A percentile compares a stretch with the other conserved stretches of the same genome.
Evolutionary conservation across 441 rosid species (phyloP).

Genomic region (Breynia disticha): DNA sequence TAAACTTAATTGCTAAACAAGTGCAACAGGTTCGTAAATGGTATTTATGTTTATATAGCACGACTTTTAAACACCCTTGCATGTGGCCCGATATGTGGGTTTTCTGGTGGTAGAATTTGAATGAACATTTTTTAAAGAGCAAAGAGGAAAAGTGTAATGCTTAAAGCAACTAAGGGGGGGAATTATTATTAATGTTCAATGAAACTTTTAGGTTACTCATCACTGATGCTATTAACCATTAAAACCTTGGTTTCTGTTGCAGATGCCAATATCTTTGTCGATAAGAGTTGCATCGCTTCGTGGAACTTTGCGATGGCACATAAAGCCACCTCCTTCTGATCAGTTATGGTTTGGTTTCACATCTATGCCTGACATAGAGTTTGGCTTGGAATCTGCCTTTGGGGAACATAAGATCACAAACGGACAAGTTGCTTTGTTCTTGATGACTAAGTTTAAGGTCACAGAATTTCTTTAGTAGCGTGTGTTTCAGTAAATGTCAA

Average conservation of each 20-base stretch:
- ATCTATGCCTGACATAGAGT: slow-evolving; percentile 79
- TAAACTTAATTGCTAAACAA: slow-evolving; percentile 72
- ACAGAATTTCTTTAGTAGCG: too few species aligned
- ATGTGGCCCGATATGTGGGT: too few species aligned
- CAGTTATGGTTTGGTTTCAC: slow-evolving; percentile 89
- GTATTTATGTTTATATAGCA: background rate
- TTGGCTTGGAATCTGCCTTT: slow-evolving; percentile 65
- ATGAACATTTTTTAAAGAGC: too few species aligned
- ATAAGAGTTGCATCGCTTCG: slow-evolving; percentile 71
- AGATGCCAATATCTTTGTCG: slow-evolving; percentile 86
- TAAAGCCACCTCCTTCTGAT: slow-evolving; percentile 96
- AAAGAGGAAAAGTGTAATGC: too few species aligned
- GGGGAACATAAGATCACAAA: slow-evolving; percentile 83
- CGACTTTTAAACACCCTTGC: too few species aligned
- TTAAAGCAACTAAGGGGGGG: too few species aligned
- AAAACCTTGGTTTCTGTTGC: slow-evolving; percentile 4
- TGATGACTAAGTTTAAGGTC: slow-evolving; percentile 84
- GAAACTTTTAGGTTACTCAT: too few species aligned
- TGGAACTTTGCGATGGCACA: slow-evolving; percentile 65
- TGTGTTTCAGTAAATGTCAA: too few species aligned
- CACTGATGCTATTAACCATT: too few species aligned
- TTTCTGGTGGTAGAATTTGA: too few species aligned
- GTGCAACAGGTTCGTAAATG: slow-evolving; percentile 72
- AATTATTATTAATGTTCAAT: too few species aligned
- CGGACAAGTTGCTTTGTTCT: slow-evolving; percentile 56